phyloP scores from a whole-genome alignment of 2,329 filamentous ascomycete genomes.

The Beauveria varroae region DNA sequence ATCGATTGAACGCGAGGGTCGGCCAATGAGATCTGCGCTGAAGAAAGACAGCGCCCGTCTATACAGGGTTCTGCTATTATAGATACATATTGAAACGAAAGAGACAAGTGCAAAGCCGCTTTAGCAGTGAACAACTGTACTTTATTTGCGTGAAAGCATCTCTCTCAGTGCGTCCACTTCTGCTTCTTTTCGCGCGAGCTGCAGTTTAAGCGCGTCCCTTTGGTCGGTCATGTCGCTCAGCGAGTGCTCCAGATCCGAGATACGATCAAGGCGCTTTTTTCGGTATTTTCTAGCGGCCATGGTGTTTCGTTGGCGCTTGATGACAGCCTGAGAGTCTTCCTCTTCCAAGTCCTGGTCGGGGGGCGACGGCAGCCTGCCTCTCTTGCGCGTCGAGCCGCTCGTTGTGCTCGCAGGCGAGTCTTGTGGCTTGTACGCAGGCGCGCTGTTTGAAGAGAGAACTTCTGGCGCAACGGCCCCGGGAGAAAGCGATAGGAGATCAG shows the following conservation, averaged over 20 bases:
- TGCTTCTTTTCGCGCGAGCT: conserved; percentile 56
- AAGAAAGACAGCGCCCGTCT: background rate
- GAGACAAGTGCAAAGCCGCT: background rate
- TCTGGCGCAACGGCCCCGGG: background rate
- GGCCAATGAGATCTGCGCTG: background rate
- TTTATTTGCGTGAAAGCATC: conserved; percentile 30
- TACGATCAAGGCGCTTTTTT: conserved; percentile 61
- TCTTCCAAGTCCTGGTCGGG: conserved; percentile 18
- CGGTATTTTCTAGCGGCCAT: conserved; percentile 65
- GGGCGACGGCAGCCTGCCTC: conserved; percentile 2
- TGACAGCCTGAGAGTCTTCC: conserved; percentile 20
- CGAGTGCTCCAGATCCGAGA: conserved; percentile 52
- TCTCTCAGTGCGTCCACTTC: conserved; percentile 54
- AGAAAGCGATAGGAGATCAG: background rate
- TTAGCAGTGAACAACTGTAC: background rate
- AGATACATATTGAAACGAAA: background rate
- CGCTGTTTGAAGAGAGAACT: background rate
- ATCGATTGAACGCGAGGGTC: background rate
- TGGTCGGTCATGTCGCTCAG: conserved; percentile 53
- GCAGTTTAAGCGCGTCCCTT: conserved; percentile 54
- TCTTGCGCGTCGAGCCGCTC: background rate
- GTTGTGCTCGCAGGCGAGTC: conserved; percentile 3
- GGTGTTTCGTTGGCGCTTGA: conserved; percentile 61
- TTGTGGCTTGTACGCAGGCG: conserved; percentile 8
- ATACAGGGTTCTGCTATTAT: background rate